phyloP scores from a whole-genome alignment of 2,329 filamentous ascomycete species.

The Exutisphaerella laricina region DNA sequence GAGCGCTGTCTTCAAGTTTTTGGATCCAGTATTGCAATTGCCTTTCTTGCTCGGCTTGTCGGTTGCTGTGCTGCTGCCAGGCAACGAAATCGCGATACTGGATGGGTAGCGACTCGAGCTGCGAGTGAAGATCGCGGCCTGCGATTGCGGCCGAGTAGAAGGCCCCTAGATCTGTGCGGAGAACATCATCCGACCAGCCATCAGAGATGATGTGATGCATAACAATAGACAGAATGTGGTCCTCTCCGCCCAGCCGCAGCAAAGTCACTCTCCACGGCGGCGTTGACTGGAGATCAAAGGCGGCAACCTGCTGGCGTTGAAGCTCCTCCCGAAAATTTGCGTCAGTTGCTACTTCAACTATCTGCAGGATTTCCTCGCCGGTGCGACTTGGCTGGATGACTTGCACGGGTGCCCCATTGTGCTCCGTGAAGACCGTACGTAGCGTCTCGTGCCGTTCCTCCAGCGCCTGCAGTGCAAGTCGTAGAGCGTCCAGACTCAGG shows the following conservation, averaged over 20 bases:
- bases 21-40: conserved; percentile 9
- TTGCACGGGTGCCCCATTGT: conserved; percentile 3
- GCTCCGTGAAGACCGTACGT: conserved; percentile 7
- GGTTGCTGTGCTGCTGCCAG: background rate
- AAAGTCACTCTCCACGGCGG: conserved; percentile 6
- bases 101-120: conserved; percentile 6
- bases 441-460: conserved; percentile 9
- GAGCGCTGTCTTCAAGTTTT: conserved; percentile 2
- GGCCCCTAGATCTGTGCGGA: conserved; percentile 1
- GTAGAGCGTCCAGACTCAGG: conserved; percentile 4
- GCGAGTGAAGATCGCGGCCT: background rate
- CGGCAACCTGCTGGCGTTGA: background rate
- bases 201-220: conserved; percentile 12
- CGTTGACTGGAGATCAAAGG: conserved; percentile 6
- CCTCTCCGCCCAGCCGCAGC: conserved; percentile 1
- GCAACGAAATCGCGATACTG: conserved; percentile 7
- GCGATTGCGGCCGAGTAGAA: conserved; percentile 4
- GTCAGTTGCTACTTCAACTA: background rate
- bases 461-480: conserved; percentile 6
- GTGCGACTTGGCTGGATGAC: background rate
- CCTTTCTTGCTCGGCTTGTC: background rate
- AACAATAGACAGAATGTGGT: conserved; percentile 9
- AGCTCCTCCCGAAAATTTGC: background rate
- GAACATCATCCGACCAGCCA: conserved; percentile 8
- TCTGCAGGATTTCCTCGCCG: background rate